Evolutionary conservation across 768 basidiomycete species (phyloP), one percentile per base, ranked within the genome.

Genomic region (Glaciozyma antarctica): DNA sequence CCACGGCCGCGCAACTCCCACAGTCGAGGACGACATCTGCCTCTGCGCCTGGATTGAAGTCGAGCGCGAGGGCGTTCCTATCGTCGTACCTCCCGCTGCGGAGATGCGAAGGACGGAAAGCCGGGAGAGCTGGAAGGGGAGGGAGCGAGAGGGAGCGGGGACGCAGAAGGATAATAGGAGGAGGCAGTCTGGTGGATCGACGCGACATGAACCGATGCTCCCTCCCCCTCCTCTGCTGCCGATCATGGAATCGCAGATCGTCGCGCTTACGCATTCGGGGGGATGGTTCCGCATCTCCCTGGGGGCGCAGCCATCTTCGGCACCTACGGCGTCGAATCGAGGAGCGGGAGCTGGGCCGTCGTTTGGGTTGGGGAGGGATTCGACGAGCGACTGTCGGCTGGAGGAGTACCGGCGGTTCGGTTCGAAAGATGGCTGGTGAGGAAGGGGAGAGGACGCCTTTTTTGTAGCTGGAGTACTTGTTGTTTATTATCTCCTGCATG

Each of bases 221-320:
- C 22, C 19, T 19, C 44, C 32, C 0, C 57, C 55, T 3, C 58
- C 54, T 16, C 24, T n/a, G 8, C n/a, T 17, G 57, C 41, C 44
- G 52, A 56, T 49, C 32, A 58, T 28, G 28, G 85, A 90, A 69
- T 82, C 86, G 72, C 88, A 92, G 72, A 82, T 95, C 24, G 78
- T 94, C 64, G 89, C 88, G 7, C 76, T 94, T 67, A 94, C 92
- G 0, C 92, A 85, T 72, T 83, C 85, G 1, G 90, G 91, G n/a
- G 88, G 89, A 1, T 94, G 91, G 91, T 94, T 90, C 77, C 83
- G 90, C 12, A 79, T 93, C 16, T 81, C 86, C 22, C 76, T 91
- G 21, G 88, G 83, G 12, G 38, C 56, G 3, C 13, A 52, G 28
- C 45, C 52, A 10, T 12, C 51, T 32, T 32, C 61, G 17, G 44